Evolutionary conservation across 768 basidiomycete species (phyloP), one percentile per base, ranked within the genome.

Genomic region (Ephemerocybe angulata): DNA sequence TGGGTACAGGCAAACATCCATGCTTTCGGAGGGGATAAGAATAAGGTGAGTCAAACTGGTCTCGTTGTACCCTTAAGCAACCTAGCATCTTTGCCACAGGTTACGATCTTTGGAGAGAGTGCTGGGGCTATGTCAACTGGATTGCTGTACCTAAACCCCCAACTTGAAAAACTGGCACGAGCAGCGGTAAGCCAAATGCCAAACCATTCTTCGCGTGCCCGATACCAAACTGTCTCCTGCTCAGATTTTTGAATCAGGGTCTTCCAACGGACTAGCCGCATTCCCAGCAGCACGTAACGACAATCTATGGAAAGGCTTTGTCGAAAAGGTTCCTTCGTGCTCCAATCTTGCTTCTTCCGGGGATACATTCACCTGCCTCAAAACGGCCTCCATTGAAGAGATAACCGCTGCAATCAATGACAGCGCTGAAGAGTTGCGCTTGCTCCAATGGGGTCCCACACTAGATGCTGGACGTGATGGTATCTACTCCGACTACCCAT

Each of bases 1-100:
- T 83, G 80, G 86, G 76, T 87, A 0, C 81, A 86, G 59, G 65
- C 73, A 21, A 80, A 88, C 59, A 85, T 87, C 41, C 70, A 59
- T 15, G 64, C 65, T 0, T 88, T 87, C 58, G 86, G 87, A 11
- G 85, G 85, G 12, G 81, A 80, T 57, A 72, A 71, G 47, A 47
- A 35, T 19, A 69, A 69, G 61, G 69, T 67, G n/a, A n/a, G 33
- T 35, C 17, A 8, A 17, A 35, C 17, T 35, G 33, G 33, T 35
- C 12, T 11, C n/a, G n/a, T 30, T 28, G 24, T 28, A 19, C 24
- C 28, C 3, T 43, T 11, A 11, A 2, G 15, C 17, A 21, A 2
- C 22, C 22, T 43, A 22, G 41, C 11, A 11, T 11, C 41, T 2
- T 43, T n/a, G 11, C 3, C 19, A 6, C 40, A 78, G 72, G 79